These are phyloP conservation scores for Diatrype stigma DNA, from an alignment of 2,329 filamentous ascomycete genomes.

Conservation along the genomic window DNA sequence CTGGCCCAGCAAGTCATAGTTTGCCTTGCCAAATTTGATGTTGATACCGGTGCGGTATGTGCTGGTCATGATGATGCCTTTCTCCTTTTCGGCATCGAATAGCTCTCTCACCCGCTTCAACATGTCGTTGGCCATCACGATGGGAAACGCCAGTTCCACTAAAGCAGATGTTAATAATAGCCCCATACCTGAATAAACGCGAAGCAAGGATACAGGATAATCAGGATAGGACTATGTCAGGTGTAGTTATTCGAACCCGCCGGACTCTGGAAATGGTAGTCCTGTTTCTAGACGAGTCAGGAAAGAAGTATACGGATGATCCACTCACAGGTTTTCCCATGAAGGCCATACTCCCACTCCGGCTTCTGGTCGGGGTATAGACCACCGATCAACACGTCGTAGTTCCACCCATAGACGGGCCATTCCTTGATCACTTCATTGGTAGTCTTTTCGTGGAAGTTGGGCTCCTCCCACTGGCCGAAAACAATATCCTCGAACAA, in stretches of 20 bases:
- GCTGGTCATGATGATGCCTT: conserved; percentile 42
- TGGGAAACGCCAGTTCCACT: conserved; percentile 40
- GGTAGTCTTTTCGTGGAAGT: conserved; percentile 48
- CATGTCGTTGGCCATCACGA: conserved; percentile 46
- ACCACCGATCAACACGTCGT: conserved; percentile 49
- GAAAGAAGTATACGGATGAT: too few species aligned
- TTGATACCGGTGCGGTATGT: conserved; percentile 50
- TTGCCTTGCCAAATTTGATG: conserved; percentile 47
- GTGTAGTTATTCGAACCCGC: too few species aligned
- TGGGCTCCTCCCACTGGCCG: conserved; percentile 43
- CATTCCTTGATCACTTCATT: conserved; percentile 37
- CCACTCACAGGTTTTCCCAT: conserved; percentile 43
- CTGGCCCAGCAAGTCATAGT: conserved; percentile 46
- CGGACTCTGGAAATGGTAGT: too few species aligned
- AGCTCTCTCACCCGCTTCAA: conserved; percentile 43
- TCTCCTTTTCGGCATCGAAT: conserved; percentile 41
- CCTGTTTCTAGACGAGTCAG: too few species aligned
- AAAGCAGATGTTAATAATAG: neutral
- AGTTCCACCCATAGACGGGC: conserved; percentile 51
- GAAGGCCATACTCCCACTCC: conserved; percentile 46
- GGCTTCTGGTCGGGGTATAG: conserved; percentile 44
- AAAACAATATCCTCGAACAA: conserved; percentile 47
- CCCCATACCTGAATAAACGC: too few species aligned
- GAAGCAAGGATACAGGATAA: too few species aligned
- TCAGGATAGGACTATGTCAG: too few species aligned